A percentile compares a stretch with the other conserved stretches of the same genome.
Evolutionary conservation across 176 grass and related monocot genomes (phyloP).

Genomic region (Oryza rufipogon): DNA sequence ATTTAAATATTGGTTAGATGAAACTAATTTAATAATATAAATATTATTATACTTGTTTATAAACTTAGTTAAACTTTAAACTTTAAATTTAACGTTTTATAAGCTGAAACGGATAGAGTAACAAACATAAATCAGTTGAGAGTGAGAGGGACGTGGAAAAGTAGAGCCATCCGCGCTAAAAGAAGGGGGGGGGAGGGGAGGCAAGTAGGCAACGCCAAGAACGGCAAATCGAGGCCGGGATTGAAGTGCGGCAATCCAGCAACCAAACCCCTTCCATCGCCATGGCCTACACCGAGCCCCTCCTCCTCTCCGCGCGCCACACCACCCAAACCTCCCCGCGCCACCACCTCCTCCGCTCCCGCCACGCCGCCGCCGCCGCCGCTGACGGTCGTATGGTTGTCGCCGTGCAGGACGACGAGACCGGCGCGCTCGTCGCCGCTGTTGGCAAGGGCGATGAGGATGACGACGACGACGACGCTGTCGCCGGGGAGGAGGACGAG

Average conservation of each 20-base stretch:
- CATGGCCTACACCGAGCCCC: constrained; percentile 34
- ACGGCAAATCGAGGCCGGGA: constrained; percentile 6
- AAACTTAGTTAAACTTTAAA: too few species aligned
- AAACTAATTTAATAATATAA: too few species aligned
- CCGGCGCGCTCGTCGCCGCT: constrained; percentile 32
- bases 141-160: too few species aligned
- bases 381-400: constrained; percentile 26
- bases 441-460: not conserved
- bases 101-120: too few species aligned
- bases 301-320: constrained; percentile 15
- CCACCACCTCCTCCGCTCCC: not conserved
- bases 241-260: not conserved
- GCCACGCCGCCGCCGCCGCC: not conserved
- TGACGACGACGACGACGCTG: not conserved
- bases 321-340: too few species aligned
- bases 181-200: too few species aligned
- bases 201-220: too few species aligned
- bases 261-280: not conserved
- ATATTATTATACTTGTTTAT: too few species aligned
- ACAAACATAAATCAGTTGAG: too few species aligned
- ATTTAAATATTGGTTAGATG: too few species aligned
- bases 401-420: constrained; percentile 37
- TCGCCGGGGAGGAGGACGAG: not conserved
- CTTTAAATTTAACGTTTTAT: too few species aligned
- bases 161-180: too few species aligned